These are phyloP conservation scores for Themeda triandra DNA, from an alignment of 176 grass and related monocot genomes.

Conservation along the genomic window DNA sequence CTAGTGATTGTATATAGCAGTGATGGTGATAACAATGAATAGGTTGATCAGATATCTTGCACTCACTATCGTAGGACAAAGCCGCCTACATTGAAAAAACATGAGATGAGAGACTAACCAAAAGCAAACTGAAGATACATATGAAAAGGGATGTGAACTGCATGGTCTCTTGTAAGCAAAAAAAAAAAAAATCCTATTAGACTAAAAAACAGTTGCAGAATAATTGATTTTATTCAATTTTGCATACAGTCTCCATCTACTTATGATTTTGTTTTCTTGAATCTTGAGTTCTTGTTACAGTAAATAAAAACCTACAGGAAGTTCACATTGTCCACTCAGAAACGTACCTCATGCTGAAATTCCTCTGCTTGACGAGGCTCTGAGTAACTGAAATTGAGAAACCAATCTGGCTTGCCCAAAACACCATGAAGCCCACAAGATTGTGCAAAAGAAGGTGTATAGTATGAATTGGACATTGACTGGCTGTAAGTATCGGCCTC, in stretches of 20 bases:
- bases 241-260: neutral
- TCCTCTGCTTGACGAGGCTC: constrained; percentile 29
- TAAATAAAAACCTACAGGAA: neutral
- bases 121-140: neutral
- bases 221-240: neutral
- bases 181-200: neutral
- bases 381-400: constrained; percentile 17
- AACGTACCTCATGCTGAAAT: constrained; percentile 30
- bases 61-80: neutral
- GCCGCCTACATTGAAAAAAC: neutral
- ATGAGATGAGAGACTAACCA: neutral
- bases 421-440: constrained; percentile 6
- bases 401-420: constrained; percentile 4
- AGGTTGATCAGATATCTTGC: constrained; percentile 26
- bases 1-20: constrained; percentile 24
- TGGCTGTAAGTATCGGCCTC: neutral
- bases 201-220: neutral
- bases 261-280: neutral
- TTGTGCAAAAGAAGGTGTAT: constrained; percentile 19
- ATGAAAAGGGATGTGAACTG: neutral
- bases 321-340: neutral
- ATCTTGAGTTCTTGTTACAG: neutral
- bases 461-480: neutral
- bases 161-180: neutral
- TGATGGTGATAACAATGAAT: constrained; percentile 35